Base-by-base conservation (phyloP, 2,329 filamentous ascomycete genomes). In the Colletotrichum australisinense region DNA sequence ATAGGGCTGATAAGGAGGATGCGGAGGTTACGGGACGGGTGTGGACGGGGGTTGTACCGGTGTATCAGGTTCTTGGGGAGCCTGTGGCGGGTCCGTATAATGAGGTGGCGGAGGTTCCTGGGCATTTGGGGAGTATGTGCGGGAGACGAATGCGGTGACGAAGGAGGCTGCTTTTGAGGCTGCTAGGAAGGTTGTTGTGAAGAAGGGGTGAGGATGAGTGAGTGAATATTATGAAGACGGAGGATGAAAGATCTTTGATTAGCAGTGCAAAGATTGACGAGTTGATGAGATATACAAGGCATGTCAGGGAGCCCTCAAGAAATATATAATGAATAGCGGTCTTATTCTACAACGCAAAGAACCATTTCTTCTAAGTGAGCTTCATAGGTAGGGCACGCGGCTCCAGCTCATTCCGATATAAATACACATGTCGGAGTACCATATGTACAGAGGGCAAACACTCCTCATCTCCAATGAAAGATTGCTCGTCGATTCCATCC, bases 51-150 rank as follows among this genome's bases (percentile, higher is more conserved):
- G 88, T 90, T 1, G 80, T 91, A 58, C 89, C 95, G 1, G 87
- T 94, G 12, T 92, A 91, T 80, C 87, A 90, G 74, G 84, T 84
- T 0, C 84, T 93, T 72, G 93, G 92, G 0, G 86, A 90, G 67
- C 93, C 94, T 0, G 80, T 94, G 26, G 84, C 90, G 0, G 87
- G 87, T 14, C 82, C 86, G 30, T 87, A 91, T 73, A 94, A 94
- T 79, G 82, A 84, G 75, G 86, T 92, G 4, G 80, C 87, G 7
- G 80, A 87, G 9, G 83, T 93, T 22, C 93, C 94, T 9, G 85
- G 82, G 73, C 91, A 95, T 82, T 83, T 96, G 67, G 76, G 7
- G 81, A 85, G 6, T 87, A 81, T 74, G 76, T 83, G n/a, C 76
- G 75, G 32, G 83, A 83, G 3, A 81, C 80, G 52, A 88, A 87